Evolutionary conservation across 164 flowering plant genomes (phyloP), one percentile per base, ranked within the genome.

Genomic region (Euptelea pleiosperma): DNA sequence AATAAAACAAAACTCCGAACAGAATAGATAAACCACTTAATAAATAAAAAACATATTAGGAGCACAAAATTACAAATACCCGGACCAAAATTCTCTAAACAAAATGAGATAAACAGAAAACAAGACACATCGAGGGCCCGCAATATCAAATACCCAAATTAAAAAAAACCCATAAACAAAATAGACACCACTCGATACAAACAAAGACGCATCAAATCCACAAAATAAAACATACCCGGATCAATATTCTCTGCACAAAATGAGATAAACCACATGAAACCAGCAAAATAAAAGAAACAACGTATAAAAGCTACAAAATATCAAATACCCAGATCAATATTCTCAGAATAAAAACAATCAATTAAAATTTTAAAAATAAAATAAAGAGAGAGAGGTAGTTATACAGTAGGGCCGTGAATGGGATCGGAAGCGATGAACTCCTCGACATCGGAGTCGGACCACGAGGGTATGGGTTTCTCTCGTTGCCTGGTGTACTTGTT

Each of bases 381-480:
- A 24, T 36, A 44, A 19, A 34, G 51, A 53, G 31, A 48, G 40
- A 37, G 19, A 65, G 49, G 18, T 36, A 36, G 33, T 26, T 16
- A 12, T 77, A 87, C 93, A 61, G 75, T 31, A 55, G 97, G 94
- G 22, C 96, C 98, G 37, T 92, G 75, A 45, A 92, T 73, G 10
- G 91, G 93, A 78, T 89, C 96, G 15, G 79, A 69, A 54, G 86
- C 82, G 55, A 92, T 82, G 79, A 89, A 92, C 9, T 70, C 81
- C 4, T 92, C 78, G 19, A 92, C 94, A 65, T 84, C 97, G 6
- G 86, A 63, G 15, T 58, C 60, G 30, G 93, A 75, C 97, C 97
- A 87, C 26, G 78, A 65, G 24, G 83, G 92, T 11, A 86, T 71
- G 0, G 81, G 84, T 29, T 64, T 71, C 4, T 85, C 88, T 3